phyloP scores from a whole-genome alignment of 163 green algal genomes.

The Trebouxiophyceae sp. region DNA sequence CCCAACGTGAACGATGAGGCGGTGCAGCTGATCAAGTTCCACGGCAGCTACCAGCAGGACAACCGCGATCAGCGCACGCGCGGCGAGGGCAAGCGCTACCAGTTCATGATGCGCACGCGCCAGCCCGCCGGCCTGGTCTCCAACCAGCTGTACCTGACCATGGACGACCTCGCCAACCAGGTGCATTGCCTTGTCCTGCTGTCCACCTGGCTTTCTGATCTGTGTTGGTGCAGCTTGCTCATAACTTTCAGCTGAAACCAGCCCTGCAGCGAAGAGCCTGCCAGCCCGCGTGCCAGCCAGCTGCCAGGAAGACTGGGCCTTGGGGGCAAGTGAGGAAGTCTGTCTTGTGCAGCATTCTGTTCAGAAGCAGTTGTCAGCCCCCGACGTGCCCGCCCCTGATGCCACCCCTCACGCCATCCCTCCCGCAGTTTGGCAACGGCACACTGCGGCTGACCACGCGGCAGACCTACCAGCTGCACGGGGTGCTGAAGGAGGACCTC shows the following conservation, averaged over 20 bases:
- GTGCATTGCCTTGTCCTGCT: conserved; percentile 42
- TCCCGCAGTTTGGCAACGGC: conserved; percentile 89
- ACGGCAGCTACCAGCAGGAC: conserved; percentile 96
- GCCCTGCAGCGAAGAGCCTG: too few relatives aligned
- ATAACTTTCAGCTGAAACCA: too few relatives aligned
- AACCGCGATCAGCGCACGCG: conserved; percentile 91
- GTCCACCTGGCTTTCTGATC: too few relatives aligned
- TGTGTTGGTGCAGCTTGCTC: too few relatives aligned
- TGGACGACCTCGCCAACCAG: conserved; percentile 97
- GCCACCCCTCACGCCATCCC: too few relatives aligned
- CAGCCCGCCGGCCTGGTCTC: conserved; percentile 81
- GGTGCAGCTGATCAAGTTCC: conserved; percentile 99
- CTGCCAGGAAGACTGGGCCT: too few relatives aligned
- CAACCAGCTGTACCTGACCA: conserved; percentile 96
- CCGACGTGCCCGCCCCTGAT: too few relatives aligned
- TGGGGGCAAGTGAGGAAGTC: too few relatives aligned
- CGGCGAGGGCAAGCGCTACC: conserved; percentile 89
- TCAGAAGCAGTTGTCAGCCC: too few relatives aligned
- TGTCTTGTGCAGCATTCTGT: too few relatives aligned
- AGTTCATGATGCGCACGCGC: conserved; percentile 99
- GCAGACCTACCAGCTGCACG: conserved; percentile 98
- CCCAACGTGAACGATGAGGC: conserved; percentile 81
- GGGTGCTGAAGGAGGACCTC: conserved; percentile 95
- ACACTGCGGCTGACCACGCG: conserved; percentile 96
- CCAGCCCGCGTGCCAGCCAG: too few relatives aligned